phyloP scores from a whole-genome alignment of 176 grass and related monocot species.

The Oropetium thomaeum region DNA sequence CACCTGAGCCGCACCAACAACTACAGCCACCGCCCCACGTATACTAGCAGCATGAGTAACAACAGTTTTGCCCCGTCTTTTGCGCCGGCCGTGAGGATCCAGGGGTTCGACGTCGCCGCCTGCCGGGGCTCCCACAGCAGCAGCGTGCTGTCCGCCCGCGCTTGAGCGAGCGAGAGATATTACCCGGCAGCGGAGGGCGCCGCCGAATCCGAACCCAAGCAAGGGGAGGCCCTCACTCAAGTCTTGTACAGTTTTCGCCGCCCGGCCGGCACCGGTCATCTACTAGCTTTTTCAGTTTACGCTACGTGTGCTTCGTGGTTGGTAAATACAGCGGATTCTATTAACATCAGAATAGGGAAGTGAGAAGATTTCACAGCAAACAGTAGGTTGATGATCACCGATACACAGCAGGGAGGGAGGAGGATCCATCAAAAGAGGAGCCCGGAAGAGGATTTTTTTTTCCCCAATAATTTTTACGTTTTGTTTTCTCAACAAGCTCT shows the following conservation, averaged over 20 bases:
- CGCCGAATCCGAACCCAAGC: background rate
- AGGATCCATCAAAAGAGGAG: background rate
- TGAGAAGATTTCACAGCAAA: background rate
- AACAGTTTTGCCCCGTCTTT: constrained; percentile 56
- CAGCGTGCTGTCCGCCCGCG: constrained; percentile 58
- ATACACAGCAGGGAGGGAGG: constrained; percentile 16
- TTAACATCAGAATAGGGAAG: constrained; percentile 50
- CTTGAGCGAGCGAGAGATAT: constrained; percentile 38
- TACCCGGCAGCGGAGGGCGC: background rate
- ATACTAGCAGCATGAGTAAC: background rate
- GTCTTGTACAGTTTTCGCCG: constrained; percentile 57
- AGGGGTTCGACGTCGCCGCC: constrained; percentile 59
- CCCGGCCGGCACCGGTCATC: background rate
- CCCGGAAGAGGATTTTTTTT: background rate
- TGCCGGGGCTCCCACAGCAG: constrained; percentile 51
- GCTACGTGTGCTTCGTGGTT: constrained; percentile 41
- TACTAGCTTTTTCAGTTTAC: background rate
- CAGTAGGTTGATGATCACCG: constrained; percentile 23
- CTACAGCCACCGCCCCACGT: constrained; percentile 3
- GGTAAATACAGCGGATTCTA: constrained; percentile 37
- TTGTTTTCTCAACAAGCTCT: background rate
- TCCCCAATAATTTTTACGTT: background rate
- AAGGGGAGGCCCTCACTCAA: background rate
- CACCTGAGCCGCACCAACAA: constrained; percentile 19
- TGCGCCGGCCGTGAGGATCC: constrained; percentile 59